These are phyloP conservation scores for Plasmodium ovale DNA, from an alignment of 169 alveolate species.

Conservation along the genomic window DNA sequence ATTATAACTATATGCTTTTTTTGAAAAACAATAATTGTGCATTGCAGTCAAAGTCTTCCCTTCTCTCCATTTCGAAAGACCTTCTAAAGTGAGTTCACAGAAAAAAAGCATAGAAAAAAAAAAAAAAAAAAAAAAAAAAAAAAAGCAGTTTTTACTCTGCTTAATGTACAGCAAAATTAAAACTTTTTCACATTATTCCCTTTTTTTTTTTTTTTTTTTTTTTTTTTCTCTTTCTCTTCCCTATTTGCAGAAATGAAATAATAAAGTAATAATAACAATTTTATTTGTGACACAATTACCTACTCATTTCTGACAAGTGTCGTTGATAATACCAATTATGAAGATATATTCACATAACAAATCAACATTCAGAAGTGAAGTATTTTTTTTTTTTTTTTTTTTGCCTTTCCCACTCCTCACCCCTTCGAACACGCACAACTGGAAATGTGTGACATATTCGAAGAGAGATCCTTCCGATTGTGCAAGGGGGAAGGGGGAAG, in stretches of 20 bases:
- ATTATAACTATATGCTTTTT: constrained; percentile 50
- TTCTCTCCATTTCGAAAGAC: constrained; percentile 48
- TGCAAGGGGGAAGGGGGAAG: too few relatives aligned
- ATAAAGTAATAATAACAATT: constrained; percentile 67
- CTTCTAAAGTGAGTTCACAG: constrained; percentile 23
- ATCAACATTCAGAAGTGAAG: not conserved
- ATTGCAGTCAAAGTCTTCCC: constrained; percentile 41
- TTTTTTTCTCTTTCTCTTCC: not conserved
- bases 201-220: not conserved
- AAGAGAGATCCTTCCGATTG: too few relatives aligned
- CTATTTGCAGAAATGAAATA: constrained; percentile 42
- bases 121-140: too few relatives aligned
- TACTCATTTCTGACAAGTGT: constrained; percentile 63
- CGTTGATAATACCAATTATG: constrained; percentile 61
- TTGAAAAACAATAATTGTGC: constrained; percentile 44
- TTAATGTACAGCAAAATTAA: too few relatives aligned
- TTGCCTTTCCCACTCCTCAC: not conserved
- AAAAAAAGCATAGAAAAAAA: too few relatives aligned
- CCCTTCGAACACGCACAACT: not conserved
- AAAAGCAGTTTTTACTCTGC: not conserved
- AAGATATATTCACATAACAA: constrained; percentile 41
- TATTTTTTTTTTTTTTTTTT: not conserved
- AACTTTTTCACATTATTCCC: not conserved
- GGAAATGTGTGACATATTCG: too few relatives aligned
- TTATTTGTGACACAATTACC: constrained; percentile 66